Evolutionary conservation across 176 grass and related monocot genomes (phyloP), one percentile per base, ranked within the genome.

Genomic region (Thinopyrum elongatum): DNA sequence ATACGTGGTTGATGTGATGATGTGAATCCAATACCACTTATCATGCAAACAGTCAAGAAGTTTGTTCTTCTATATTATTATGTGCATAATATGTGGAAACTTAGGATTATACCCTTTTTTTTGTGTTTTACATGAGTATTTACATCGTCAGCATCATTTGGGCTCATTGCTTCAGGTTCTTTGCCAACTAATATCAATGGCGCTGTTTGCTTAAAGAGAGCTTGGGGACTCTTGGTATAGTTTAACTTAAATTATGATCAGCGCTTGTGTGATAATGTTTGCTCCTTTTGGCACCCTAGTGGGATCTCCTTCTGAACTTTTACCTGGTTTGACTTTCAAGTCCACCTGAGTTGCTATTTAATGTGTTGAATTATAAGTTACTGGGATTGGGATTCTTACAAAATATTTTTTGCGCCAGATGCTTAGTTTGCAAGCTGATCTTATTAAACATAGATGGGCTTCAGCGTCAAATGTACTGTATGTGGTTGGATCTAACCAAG

Each of bases 161-260:
- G 76, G 68, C 58, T 87, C 67, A 13, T 76, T 81, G 81, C 69
- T 87, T 84, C 81, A 87, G 49, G 36, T 80, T 29, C 76, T 81
- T 75, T 87, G 81, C 62, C 85, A 76, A 74, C 67, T 80, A 71
- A 51, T 87, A 70, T 67, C 53, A 63, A 11, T 61, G 81, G 49
- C 62, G 70, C 28, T 84, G 30, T 84, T 84, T 84, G 31, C 28
- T 71, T 74, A 84, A 87, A 84, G 81, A 80, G 81, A 79, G 70
- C 33, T 73, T 83, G 66, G 80, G 33, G 76, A 47, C 53, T 63
- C 16, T 53, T 33, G 35, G 35, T 60, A 84, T 47, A 87, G 36
- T 60, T 87, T 84, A 83, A 2, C 34, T 84, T 84, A 77, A 78
- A 71, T 70, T 80, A 87, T 29, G n/a, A 10, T 46, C 76, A 81